These are phyloP conservation scores for Boletus tomentosulus DNA, from an alignment of 768 basidiomycete genomes.

Conservation along the genomic window DNA sequence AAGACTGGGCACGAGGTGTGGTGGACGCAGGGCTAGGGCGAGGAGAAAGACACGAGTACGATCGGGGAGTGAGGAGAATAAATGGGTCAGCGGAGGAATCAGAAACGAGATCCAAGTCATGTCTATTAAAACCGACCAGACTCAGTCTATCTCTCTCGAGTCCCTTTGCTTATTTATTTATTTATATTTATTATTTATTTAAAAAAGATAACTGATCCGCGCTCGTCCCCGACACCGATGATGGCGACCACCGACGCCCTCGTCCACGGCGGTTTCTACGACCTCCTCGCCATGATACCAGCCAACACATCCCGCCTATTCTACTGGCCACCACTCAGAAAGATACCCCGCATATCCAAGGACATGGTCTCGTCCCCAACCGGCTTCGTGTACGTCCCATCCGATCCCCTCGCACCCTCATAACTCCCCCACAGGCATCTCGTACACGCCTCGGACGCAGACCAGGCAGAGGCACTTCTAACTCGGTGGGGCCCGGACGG, in stretches of 20 bases:
- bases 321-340: constrained; percentile 52
- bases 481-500: constrained; percentile 88
- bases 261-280: constrained; percentile 86
- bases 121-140: not conserved
- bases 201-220: not conserved
- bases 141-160: not conserved
- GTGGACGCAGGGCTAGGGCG: constrained; percentile 37
- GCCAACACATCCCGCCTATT: constrained; percentile 20
- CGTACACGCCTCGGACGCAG: constrained; percentile 87
- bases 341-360: constrained; percentile 70
- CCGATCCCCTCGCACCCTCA: not conserved
- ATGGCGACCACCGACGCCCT: constrained; percentile 26
- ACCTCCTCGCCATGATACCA: constrained; percentile 61
- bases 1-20: constrained; percentile 49
- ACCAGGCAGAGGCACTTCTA: constrained; percentile 82
- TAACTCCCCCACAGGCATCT: constrained; percentile 55
- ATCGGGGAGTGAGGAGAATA: constrained; percentile 16
- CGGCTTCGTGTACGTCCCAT: constrained; percentile 70
- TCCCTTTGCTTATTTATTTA: not conserved
- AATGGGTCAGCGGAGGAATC: constrained; percentile 23
- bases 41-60: constrained; percentile 28
- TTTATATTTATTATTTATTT: not conserved
- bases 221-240: not conserved
- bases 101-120: constrained; percentile 1
- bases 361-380: constrained; percentile 85